Percentiles rank a stretch among this genome's conserved stretches.
Evolutionary conservation across 2,329 filamentous ascomycete species (phyloP).

Genomic region (Allantophomopsis lycopodina): DNA sequence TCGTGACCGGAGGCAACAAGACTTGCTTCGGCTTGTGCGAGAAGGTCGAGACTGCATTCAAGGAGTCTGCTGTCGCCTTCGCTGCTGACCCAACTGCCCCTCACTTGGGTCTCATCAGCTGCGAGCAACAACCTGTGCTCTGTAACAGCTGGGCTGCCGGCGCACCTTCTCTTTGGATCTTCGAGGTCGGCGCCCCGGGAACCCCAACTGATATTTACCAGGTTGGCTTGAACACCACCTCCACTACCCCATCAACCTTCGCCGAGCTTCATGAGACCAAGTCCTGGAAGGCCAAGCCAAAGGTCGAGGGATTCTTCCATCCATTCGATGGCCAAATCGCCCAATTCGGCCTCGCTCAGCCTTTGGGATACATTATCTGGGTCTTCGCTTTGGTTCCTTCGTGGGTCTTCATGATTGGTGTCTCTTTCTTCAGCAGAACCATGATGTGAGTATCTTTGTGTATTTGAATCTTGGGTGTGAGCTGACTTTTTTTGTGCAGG

Average conservation of each 20-base stretch:
- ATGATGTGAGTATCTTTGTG: constrained; percentile 52
- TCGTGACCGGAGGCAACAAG: constrained; percentile 63
- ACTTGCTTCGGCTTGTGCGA: constrained; percentile 58
- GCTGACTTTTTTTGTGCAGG: constrained; percentile 6
- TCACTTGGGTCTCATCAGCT: constrained; percentile 57
- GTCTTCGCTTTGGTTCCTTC: constrained; percentile 51
- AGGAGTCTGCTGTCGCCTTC: constrained; percentile 51
- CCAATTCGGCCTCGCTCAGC: constrained; percentile 45
- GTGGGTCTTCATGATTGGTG: constrained; percentile 66
- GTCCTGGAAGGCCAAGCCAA: constrained; percentile 28
- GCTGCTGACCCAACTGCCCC: constrained; percentile 45
- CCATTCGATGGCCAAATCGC: constrained; percentile 58
- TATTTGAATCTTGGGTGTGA: constrained; percentile 7
- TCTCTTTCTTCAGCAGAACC: constrained; percentile 59
- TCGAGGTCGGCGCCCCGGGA: constrained; percentile 52
- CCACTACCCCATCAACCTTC: constrained; percentile 49
- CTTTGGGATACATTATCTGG: constrained; percentile 56
- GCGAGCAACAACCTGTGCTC: constrained; percentile 59
- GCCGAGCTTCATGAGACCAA: constrained; percentile 42
- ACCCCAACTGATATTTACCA: constrained; percentile 49
- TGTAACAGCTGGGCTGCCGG: constrained; percentile 61
- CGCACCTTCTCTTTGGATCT: constrained; percentile 51
- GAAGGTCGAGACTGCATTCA: constrained; percentile 48
- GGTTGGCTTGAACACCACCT: constrained; percentile 56
- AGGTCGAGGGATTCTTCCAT: constrained; percentile 58